Percentiles rank a stretch among this genome's conserved stretches.
phyloP scores from a whole-genome alignment of 2,329 filamentous ascomycete species.

The Colletotrichum shisoi region DNA sequence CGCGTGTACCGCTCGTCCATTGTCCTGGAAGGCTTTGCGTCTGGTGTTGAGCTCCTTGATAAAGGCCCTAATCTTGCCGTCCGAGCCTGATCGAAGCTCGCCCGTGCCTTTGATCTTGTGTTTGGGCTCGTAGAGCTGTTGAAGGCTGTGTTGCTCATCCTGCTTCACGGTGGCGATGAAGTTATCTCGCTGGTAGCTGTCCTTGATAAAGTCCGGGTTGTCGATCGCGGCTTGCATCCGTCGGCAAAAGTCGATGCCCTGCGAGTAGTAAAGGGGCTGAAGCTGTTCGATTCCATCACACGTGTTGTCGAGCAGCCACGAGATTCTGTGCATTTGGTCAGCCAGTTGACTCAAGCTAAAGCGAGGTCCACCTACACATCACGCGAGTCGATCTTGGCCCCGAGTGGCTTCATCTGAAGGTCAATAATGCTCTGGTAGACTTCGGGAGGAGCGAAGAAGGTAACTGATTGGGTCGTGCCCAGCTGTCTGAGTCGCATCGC shows the following conservation, averaged over 20 bases:
- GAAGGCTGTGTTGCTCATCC: slow-evolving; percentile 64
- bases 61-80: slow-evolving; percentile 42
- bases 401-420: slow-evolving; percentile 45
- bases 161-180: slow-evolving; percentile 57
- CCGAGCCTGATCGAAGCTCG: slow-evolving; percentile 31
- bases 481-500: slow-evolving; percentile 72
- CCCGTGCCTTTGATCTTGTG: slow-evolving; percentile 40
- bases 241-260: slow-evolving; percentile 68
- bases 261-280: slow-evolving; percentile 64
- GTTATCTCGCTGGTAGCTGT: slow-evolving; percentile 46
- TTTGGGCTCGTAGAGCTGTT: slow-evolving; percentile 62
- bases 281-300: slow-evolving; percentile 67
- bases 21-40: slow-evolving; percentile 46
- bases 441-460: slow-evolving; percentile 66
- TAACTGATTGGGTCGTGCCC: slow-evolving; percentile 61
- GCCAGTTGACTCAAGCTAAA: not conserved
- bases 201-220: slow-evolving; percentile 52
- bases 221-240: slow-evolving; percentile 59
- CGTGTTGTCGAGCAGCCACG: slow-evolving; percentile 71
- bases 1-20: slow-evolving; percentile 54
- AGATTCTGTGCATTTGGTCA: slow-evolving; percentile 38
- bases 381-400: slow-evolving; percentile 52
- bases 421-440: slow-evolving; percentile 69
- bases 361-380: slow-evolving; percentile 52
- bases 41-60: slow-evolving; percentile 48